These are phyloP conservation scores for Xylaria sp. DNA, from an alignment of 2,329 filamentous ascomycete genomes.

Conservation along the genomic window DNA sequence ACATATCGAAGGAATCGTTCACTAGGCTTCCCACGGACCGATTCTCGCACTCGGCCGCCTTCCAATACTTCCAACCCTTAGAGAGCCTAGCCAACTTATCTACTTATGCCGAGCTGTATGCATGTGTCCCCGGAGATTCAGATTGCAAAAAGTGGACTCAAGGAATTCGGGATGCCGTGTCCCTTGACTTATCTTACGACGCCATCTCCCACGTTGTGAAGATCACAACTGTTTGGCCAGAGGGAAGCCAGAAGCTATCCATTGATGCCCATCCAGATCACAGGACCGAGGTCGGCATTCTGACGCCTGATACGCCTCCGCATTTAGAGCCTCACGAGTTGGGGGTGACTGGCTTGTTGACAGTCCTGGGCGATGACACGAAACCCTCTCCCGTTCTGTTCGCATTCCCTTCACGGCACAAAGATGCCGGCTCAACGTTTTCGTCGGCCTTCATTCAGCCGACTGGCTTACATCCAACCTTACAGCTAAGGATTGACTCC, in stretches of 20 bases:
- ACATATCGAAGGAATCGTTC: constrained; percentile 70
- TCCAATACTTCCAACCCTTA: constrained; percentile 77
- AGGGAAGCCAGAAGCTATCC: constrained; percentile 54
- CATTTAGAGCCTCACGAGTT: constrained; percentile 76
- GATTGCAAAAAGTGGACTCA: constrained; percentile 44
- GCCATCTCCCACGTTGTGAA: constrained; percentile 72
- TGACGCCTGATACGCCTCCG: constrained; percentile 71
- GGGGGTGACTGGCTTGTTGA: constrained; percentile 80
- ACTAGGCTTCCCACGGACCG: constrained; percentile 65
- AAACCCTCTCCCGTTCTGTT: constrained; percentile 82
- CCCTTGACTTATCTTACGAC: constrained; percentile 78
- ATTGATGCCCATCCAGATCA: constrained; percentile 57
- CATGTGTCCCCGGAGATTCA: constrained; percentile 50
- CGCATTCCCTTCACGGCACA: constrained; percentile 83
- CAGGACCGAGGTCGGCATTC: constrained; percentile 82
- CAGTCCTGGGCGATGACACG: constrained; percentile 79
- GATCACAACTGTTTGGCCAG: constrained; percentile 72
- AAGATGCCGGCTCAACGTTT: constrained; percentile 68
- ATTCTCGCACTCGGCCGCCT: constrained; percentile 70
- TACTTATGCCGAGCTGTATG: constrained; percentile 57
- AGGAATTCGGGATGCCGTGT: constrained; percentile 57
- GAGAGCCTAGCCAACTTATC: constrained; percentile 66
- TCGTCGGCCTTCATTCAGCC: constrained; percentile 73
- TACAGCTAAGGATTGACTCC: constrained; percentile 73
- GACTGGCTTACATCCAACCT: constrained; percentile 83